A percentile compares a stretch with the other conserved stretches of the same genome.
These are phyloP conservation scores for Deakozyma indianensis DNA, from an alignment of 805 yeast species.

Conservation along the genomic window DNA sequence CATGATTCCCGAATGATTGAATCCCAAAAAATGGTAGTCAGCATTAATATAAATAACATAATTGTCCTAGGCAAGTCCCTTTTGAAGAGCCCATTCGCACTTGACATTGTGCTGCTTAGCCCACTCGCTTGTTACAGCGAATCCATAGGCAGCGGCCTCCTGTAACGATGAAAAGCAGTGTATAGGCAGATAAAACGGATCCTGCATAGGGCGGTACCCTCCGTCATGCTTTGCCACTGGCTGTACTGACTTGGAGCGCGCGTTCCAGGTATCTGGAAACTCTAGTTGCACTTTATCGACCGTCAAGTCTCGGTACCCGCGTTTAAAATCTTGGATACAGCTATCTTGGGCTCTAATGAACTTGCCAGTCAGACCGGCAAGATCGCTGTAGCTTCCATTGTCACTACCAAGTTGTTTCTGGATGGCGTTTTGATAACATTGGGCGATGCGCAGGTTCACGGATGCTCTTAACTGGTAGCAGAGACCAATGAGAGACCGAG, in stretches of 20 bases:
- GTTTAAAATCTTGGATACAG: conserved; percentile 15
- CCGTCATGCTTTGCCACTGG: conserved; percentile 14
- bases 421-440: conserved; percentile 5
- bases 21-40: too few relatives aligned
- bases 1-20: too few relatives aligned
- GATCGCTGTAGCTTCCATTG: not conserved
- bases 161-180: conserved; percentile 23
- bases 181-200: conserved; percentile 23
- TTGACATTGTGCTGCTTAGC: conserved; percentile 15
- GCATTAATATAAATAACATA: not conserved
- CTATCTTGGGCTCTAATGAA: conserved; percentile 8
- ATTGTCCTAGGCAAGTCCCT: not conserved
- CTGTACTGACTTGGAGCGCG: conserved; percentile 4
- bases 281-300: conserved; percentile 8
- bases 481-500: conserved; percentile 16
- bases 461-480: conserved; percentile 20
- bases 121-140: conserved; percentile 24
- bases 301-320: conserved; percentile 15
- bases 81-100: conserved; percentile 16
- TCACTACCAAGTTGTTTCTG: conserved; percentile 1
- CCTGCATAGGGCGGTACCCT: conserved; percentile 20
- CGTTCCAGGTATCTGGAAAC: conserved; percentile 12
- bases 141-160: conserved; percentile 27
- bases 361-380: conserved; percentile 4
- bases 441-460: conserved; percentile 14